phyloP scores from a whole-genome alignment of 2,329 filamentous ascomycete species.

The Lasiodiplodia theobromae region DNA sequence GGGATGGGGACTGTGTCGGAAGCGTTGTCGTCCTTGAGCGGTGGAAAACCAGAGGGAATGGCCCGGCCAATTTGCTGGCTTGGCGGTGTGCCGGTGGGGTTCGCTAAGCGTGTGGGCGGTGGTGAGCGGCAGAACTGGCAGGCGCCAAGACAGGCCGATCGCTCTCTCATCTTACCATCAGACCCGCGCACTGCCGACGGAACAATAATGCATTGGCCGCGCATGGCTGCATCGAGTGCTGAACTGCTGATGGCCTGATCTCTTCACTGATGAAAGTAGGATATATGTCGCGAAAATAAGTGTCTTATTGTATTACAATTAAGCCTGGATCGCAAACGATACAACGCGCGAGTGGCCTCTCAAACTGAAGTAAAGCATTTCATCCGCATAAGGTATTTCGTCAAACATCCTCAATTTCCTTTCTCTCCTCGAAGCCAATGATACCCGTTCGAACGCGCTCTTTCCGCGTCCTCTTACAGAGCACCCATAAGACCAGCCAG shows the following conservation, averaged over 20 bases:
- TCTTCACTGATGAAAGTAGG: background rate
- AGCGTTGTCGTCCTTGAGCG: slow-evolving; percentile 22
- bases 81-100: slow-evolving; percentile 19
- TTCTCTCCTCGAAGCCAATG: background rate
- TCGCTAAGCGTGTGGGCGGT: slow-evolving; percentile 17
- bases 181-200: background rate
- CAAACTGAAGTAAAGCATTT: background rate
- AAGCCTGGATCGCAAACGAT: background rate
- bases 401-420: background rate
- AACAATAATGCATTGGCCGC: background rate
- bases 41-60: background rate
- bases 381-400: background rate
- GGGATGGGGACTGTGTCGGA: slow-evolving; percentile 25
- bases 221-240: background rate
- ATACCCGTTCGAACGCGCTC: background rate
- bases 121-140: background rate
- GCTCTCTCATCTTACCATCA: background rate
- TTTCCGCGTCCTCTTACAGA: background rate
- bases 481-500: slow-evolving; percentile 23
- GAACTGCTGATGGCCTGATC: background rate
- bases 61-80: slow-evolving; percentile 20
- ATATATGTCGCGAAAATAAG: background rate
- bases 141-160: background rate
- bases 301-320: background rate
- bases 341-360: background rate